Percentiles rank a stretch among this genome's conserved stretches.
Conservation (phyloP, 352 stramenopile species). For the Blastocystis sp. region DNA sequence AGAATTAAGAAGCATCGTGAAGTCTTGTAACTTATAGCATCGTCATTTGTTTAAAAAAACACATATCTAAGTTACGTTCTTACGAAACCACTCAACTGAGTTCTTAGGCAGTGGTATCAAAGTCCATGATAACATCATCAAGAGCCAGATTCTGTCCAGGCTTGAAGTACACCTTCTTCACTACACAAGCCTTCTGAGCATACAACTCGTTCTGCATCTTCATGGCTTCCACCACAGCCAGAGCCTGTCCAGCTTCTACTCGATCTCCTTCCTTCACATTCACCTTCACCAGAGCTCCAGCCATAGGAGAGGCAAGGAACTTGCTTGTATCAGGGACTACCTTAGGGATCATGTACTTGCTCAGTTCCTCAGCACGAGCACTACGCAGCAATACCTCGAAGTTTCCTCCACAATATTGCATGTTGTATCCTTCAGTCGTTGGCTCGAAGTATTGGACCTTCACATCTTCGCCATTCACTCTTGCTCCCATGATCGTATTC, state of each 20-base stretch:
- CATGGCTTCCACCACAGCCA: slow-evolving; percentile 91
- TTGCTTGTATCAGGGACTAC: slow-evolving; percentile 2
- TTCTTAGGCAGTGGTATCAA: slow-evolving; percentile 67
- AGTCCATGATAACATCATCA: slow-evolving; percentile 82
- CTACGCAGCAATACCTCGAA: slow-evolving; percentile 80
- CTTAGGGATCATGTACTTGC: slow-evolving; percentile 53
- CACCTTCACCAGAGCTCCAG: slow-evolving; percentile 31
- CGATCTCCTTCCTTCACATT: slow-evolving; percentile 42
- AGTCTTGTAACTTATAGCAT: not conserved
- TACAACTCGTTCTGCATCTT: slow-evolving; percentile 96
- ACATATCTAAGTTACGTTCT: not conserved
- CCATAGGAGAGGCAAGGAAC: slow-evolving; percentile 33
- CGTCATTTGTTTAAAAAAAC: not conserved
- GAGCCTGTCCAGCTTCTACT: slow-evolving; percentile 77
- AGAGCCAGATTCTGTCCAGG: slow-evolving; percentile 81
- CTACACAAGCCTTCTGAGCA: slow-evolving; percentile 76
- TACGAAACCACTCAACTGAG: not conserved
- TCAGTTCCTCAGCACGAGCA: slow-evolving; percentile 75
- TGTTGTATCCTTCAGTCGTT: slow-evolving; percentile 71
- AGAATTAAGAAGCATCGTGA: slow-evolving; percentile 10
- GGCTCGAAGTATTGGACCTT: slow-evolving; percentile 71
- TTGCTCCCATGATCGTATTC: slow-evolving; percentile 1
- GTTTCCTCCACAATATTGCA: slow-evolving; percentile 78
- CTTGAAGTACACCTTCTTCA: slow-evolving; percentile 74
- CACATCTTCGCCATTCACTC: not conserved